Percentiles rank a stretch among this genome's conserved stretches.
Conservation (phyloP, 176 grass and related monocot genomes). For the Alloteropsis semialata region DNA sequence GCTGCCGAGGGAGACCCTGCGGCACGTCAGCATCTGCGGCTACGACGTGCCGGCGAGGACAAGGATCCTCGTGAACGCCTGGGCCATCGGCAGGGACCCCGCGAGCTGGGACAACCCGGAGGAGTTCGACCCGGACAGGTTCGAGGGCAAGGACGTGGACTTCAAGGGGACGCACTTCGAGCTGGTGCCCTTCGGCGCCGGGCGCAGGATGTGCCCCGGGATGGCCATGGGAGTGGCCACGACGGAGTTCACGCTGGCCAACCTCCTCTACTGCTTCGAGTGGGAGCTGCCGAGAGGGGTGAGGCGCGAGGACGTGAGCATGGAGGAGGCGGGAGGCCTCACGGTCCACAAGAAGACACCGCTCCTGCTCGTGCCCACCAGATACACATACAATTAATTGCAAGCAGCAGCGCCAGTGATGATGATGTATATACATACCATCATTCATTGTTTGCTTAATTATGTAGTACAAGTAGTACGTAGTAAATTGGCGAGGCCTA, state of each 20-base stretch:
- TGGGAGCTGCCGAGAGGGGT: constrained; percentile 31
- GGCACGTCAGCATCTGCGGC: background rate
- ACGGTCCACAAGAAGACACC: background rate
- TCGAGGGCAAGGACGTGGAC: background rate
- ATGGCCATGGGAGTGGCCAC: constrained; percentile 21
- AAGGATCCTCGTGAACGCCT: constrained; percentile 28
- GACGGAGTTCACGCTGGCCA: constrained; percentile 14
- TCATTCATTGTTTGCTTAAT: too few relatives aligned
- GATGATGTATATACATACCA: too few relatives aligned
- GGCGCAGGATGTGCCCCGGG: constrained; percentile 38
- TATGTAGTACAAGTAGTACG: too few relatives aligned
- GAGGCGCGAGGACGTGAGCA: constrained; percentile 8
- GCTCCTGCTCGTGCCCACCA: constrained; percentile 5
- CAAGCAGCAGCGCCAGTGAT: too few relatives aligned
- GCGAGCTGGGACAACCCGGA: constrained; percentile 30
- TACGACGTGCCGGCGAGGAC: constrained; percentile 35
- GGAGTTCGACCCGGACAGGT: constrained; percentile 43
- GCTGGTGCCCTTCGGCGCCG: constrained; percentile 40
- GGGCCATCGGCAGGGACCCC: constrained; percentile 44
- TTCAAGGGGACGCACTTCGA: constrained; percentile 35
- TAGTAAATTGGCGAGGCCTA: too few relatives aligned
- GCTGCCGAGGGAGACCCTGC: constrained; percentile 22
- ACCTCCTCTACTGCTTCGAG: constrained; percentile 36
- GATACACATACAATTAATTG: too few relatives aligned
- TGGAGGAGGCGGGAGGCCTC: constrained; percentile 21